phyloP scores from a whole-genome alignment of 2,329 filamentous ascomycete species.

The Pleoardoris graminearum region DNA sequence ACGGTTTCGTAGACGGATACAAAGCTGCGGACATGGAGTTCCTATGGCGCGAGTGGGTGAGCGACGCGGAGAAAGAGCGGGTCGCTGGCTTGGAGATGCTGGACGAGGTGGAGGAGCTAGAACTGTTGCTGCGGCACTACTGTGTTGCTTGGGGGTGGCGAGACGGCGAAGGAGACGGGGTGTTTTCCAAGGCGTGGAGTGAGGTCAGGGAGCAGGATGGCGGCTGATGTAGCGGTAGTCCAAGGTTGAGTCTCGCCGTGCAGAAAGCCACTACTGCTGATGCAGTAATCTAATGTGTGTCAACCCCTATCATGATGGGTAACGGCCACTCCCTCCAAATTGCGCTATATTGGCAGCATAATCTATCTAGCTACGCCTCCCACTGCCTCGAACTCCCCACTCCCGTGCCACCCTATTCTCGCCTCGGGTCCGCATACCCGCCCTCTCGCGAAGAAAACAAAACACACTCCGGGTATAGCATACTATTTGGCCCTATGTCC shows the following conservation, averaged over 20 bases:
- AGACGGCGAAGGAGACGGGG: slow-evolving; percentile 46
- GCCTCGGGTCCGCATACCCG: not conserved
- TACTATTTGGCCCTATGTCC: slow-evolving; percentile 24
- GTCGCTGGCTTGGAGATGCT: slow-evolving; percentile 81
- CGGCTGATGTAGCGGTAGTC: not conserved
- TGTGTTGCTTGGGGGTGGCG: slow-evolving; percentile 87
- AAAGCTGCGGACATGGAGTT: slow-evolving; percentile 64
- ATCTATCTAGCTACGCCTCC: not conserved
- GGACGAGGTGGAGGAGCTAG: slow-evolving; percentile 95
- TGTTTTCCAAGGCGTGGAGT: slow-evolving; percentile 42
- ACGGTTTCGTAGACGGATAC: slow-evolving; percentile 65
- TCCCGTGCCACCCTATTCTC: not conserved
- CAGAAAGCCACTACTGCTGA: too few species aligned
- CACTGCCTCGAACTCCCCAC: not conserved
- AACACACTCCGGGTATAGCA: slow-evolving; percentile 33
- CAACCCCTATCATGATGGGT: too few species aligned
- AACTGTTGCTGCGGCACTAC: slow-evolving; percentile 84
- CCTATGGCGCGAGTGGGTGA: slow-evolving; percentile 80
- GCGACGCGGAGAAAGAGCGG: slow-evolving; percentile 71
- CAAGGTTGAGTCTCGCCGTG: too few species aligned
- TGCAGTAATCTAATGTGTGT: too few species aligned
- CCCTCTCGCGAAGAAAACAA: too few species aligned
- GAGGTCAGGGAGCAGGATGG: slow-evolving; percentile 25
- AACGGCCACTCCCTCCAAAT: not conserved
- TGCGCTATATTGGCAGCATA: slow-evolving; percentile 1